Evolutionary conservation across 2,329 filamentous ascomycete genomes (phyloP).

Genomic region (Aureobasidium leucospermi): DNA sequence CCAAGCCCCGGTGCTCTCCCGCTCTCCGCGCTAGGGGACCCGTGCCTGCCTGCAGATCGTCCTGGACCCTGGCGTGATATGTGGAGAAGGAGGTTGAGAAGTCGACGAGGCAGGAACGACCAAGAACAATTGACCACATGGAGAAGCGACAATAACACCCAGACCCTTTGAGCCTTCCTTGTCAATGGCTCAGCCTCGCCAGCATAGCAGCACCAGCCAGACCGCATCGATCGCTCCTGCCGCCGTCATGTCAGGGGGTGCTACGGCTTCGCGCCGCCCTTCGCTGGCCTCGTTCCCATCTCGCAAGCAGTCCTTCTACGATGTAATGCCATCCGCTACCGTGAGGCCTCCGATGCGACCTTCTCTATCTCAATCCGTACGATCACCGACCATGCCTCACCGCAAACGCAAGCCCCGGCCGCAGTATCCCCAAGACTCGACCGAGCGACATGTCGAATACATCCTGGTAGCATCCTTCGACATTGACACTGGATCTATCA

Average conservation of each 20-base stretch:
- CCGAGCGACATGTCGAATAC: slow-evolving; percentile 93
- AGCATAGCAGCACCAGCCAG: slow-evolving; percentile 16
- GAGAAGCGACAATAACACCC: neutral
- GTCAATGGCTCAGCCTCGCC: neutral
- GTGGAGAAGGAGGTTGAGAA: neutral
- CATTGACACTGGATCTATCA: slow-evolving; percentile 89
- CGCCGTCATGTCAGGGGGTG: slow-evolving; percentile 7
- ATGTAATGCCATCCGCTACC: slow-evolving; percentile 13
- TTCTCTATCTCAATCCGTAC: neutral
- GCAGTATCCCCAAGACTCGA: slow-evolving; percentile 41
- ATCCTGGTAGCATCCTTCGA: slow-evolving; percentile 97
- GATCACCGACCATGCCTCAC: neutral
- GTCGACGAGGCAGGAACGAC: neutral
- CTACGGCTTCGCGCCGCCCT: slow-evolving; percentile 27
- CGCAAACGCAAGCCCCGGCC: slow-evolving; percentile 32
- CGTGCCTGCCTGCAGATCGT: neutral
- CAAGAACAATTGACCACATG: neutral
- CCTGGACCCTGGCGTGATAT: neutral
- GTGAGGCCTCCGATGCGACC: neutral
- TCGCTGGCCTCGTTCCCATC: slow-evolving; percentile 37
- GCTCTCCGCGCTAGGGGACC: neutral
- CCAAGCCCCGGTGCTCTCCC: neutral
- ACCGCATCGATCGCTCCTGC: neutral
- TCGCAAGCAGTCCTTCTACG: slow-evolving; percentile 18
- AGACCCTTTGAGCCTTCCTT: neutral